Percentiles rank a stretch among this genome's conserved stretches.
Conservation (phyloP, 2,329 filamentous ascomycete species). For the Neofusicoccum sp. region DNA sequence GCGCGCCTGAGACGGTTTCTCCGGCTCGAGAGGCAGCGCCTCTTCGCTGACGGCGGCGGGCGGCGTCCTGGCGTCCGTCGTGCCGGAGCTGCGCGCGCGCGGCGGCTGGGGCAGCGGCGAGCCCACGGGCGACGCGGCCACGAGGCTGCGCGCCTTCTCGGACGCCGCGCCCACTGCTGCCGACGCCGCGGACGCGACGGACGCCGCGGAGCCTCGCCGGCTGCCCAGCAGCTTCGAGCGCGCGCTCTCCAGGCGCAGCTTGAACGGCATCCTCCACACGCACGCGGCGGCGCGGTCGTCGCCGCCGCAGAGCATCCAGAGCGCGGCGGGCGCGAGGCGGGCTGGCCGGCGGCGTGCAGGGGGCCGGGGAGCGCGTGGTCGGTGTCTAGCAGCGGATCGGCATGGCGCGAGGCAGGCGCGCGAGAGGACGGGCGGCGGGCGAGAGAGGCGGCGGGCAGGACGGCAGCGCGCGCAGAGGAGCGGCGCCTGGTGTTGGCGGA, state of each 20-base stretch:
- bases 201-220: background rate
- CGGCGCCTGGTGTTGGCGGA: background rate
- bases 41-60: conserved; percentile 5
- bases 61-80: background rate
- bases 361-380: background rate
- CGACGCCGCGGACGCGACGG: background rate
- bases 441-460: background rate
- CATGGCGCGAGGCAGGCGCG: conserved; percentile 10
- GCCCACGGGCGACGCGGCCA: background rate
- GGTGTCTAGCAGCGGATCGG: conserved; percentile 5
- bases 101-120: conserved; percentile 1
- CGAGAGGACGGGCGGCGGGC: background rate
- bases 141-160: conserved; percentile 5
- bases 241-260: conserved; percentile 10
- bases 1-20: conserved; percentile 2
- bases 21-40: conserved; percentile 3
- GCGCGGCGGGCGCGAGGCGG: background rate
- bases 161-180: background rate
- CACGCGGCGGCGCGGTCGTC: background rate
- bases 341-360: conserved; percentile 5
- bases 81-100: conserved; percentile 6
- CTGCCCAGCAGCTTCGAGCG: conserved; percentile 14
- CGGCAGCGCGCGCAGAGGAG: background rate
- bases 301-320: conserved; percentile 9
- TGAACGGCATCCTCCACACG: conserved; percentile 10